Base-by-base conservation (phyloP, 495 filamentous ascomycete genomes). In the Daldinia caldariorum region DNA sequence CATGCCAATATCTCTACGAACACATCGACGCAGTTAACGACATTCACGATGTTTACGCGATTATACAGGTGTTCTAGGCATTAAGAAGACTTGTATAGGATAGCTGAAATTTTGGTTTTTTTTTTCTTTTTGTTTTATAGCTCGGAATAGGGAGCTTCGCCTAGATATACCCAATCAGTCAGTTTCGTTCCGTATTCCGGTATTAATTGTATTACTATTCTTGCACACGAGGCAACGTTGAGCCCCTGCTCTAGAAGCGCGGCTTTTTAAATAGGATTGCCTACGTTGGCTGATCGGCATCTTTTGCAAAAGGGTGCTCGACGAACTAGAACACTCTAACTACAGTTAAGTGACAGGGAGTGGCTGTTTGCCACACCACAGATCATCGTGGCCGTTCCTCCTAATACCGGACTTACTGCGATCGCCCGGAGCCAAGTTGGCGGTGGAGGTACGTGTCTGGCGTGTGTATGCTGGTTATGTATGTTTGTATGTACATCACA, bases 351-450 rank as follows among this genome's bases (percentile, higher is more conserved):
- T 29, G 32, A 58, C 51, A 60, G 58, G 54, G 45, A 63, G 69
- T 71, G 69, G 69, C 59, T 63, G 63, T 57, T 71, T 71, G 69
- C 69, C 69, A 72, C 69, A 72, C 69, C 55, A 67, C 14, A 53
- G 69, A 72, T 72, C 59, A 72, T 72, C 69, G 69, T 67, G 69
- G 67, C 64, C 58, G 26, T 63, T 58, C 60, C 69, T 72, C 69
- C 69, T 72, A 72, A 63, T 50, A 72, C 69, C 69, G 64, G 69
- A 72, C 63, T 59, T 55, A 34, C 54, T 72, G 60, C 56, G 67
- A 57, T 61, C 47, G 55, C 55, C 64, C 69, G 63, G 58, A 63
- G 53, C 63, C 49, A 72, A 72, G 64, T 58, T 67, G 59, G 69
- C 69, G 63, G 69, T 71, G 69, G 69, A 56, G 56, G 20, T 35